Evolutionary conservation across 257 asterid species (phyloP).

Genomic region (Eustoma russellianum): DNA sequence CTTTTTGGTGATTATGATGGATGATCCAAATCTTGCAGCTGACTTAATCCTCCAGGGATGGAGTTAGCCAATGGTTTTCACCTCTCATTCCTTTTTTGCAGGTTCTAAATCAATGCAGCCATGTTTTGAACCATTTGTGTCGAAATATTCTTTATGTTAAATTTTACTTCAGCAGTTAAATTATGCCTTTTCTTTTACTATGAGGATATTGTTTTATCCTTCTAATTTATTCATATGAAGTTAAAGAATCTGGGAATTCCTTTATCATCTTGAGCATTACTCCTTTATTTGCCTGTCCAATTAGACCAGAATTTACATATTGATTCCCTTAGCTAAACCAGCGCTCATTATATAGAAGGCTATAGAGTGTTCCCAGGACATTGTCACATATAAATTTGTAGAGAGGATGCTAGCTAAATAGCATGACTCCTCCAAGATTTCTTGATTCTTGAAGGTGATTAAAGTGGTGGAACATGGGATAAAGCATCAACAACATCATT

Average conservation of each 20-base stretch:
- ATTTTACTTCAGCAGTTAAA: not conserved
- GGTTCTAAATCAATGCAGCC: slow-evolving; percentile 5
- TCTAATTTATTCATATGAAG: slow-evolving; percentile 6
- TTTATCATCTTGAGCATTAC: not conserved
- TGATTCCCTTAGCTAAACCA: not conserved
- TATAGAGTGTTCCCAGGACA: no score
- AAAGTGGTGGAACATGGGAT: no score
- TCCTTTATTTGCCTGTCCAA: not conserved
- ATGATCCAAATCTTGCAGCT: slow-evolving; percentile 7
- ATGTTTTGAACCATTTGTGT: not conserved
- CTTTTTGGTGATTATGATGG: slow-evolving; percentile 1
- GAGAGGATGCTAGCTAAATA: not conserved
- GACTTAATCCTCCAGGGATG: slow-evolving; percentile 7
- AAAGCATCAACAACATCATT: not conserved
- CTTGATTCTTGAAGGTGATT: slow-evolving; percentile 3
- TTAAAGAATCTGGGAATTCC: not conserved
- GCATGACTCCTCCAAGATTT: not conserved
- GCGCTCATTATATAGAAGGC: not conserved
- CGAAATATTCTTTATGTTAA: not conserved
- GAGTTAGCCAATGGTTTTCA: not conserved
- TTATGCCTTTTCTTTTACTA: slow-evolving; percentile 1
- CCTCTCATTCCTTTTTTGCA: slow-evolving; percentile 10
- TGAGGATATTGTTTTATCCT: not conserved
- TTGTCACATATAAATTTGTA: no score
- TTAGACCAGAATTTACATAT: not conserved